Percentiles rank a stretch among this genome's conserved stretches.
Evolutionary conservation across 768 basidiomycete genomes (phyloP).

Genomic region (Phlebiopsis flavidoalba): DNA sequence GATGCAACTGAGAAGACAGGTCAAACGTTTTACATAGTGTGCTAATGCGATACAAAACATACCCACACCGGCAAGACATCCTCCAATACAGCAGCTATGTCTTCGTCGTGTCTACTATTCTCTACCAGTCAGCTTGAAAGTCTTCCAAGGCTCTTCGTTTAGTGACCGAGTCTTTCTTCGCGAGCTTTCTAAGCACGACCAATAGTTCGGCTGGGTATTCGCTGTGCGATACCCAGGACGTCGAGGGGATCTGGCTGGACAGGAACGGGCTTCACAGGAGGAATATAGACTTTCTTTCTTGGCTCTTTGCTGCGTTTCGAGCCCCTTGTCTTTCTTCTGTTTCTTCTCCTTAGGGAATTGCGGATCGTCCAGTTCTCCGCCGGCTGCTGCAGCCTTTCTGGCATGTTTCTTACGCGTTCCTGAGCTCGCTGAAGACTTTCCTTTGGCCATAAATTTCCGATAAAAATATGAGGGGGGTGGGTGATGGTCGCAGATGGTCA

Average conservation of each 20-base stretch:
- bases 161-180: constrained; percentile 88
- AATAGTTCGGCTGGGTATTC: constrained; percentile 77
- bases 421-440: constrained; percentile 77
- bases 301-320: constrained; percentile 61
- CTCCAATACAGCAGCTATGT: constrained; percentile 34
- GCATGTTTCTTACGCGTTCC: constrained; percentile 93
- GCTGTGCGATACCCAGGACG: constrained; percentile 68
- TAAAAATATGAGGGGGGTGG: not conserved
- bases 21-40: not conserved
- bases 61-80: constrained; percentile 91
- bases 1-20: constrained; percentile 60
- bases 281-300: constrained; percentile 80
- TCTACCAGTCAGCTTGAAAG: constrained; percentile 61
- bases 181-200: constrained; percentile 72
- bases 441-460: constrained; percentile 41
- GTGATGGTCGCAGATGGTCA: not conserved
- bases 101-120: constrained; percentile 38
- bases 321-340: constrained; percentile 49
- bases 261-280: constrained; percentile 75
- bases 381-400: constrained; percentile 52
- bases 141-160: constrained; percentile 85
- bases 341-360: constrained; percentile 30
- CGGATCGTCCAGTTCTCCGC: constrained; percentile 22
- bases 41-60: constrained; percentile 26
- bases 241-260: constrained; percentile 83